These are phyloP conservation scores for Dacryopinax spathularia DNA, from an alignment of 768 basidiomycete genomes.

Conservation along the genomic window DNA sequence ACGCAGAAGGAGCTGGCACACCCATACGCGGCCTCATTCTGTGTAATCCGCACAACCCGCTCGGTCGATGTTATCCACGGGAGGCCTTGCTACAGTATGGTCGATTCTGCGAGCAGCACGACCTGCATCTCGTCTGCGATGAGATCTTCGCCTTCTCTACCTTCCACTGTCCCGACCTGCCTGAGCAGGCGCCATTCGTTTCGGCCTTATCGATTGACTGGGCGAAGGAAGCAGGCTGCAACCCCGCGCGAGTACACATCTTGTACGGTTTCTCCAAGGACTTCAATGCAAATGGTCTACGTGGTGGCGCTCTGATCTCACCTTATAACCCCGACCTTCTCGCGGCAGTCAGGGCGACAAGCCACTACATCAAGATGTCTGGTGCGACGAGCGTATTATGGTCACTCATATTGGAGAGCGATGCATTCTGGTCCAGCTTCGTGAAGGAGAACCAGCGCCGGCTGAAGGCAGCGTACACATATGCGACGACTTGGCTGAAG, in stretches of 20 bases:
- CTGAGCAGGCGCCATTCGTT: background rate
- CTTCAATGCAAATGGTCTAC: constrained; percentile 17
- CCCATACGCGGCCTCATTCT: background rate
- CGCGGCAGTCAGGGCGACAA: constrained; percentile 12
- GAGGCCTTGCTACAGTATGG: background rate
- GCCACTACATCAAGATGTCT: constrained; percentile 17
- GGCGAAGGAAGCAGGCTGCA: background rate
- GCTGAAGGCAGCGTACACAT: constrained; percentile 10
- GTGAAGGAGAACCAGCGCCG: constrained; percentile 11
- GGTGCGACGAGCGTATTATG: constrained; percentile 15
- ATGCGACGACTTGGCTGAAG: constrained; percentile 11
- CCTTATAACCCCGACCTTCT: constrained; percentile 16
- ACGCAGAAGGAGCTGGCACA: background rate
- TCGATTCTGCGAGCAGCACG: background rate
- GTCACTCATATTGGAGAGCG: constrained; percentile 13
- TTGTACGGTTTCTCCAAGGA: constrained; percentile 16
- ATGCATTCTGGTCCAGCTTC: constrained; percentile 9
- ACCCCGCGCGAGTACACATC: background rate
- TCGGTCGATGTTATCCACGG: background rate
- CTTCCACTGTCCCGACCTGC: background rate
- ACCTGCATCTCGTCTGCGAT: constrained; percentile 1
- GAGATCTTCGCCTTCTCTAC: constrained; percentile 3
- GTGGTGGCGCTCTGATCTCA: constrained; percentile 17
- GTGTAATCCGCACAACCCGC: constrained; percentile 7
- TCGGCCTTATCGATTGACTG: background rate